These are phyloP conservation scores for Aspergillus ostianus DNA, from an alignment of 495 filamentous ascomycete genomes.

Conservation along the genomic window DNA sequence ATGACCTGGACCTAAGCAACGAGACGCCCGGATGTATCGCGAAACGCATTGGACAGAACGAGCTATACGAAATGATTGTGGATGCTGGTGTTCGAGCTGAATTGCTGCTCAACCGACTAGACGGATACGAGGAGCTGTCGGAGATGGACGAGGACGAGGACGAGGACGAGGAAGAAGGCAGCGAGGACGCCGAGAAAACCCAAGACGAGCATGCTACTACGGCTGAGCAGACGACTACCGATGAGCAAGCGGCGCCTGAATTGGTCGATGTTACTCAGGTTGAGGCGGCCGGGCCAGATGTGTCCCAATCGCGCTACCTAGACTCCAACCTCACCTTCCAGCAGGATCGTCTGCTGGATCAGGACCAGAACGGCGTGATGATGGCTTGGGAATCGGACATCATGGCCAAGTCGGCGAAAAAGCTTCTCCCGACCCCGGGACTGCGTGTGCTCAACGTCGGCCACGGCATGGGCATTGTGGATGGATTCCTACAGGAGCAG, in stretches of 20 bases:
- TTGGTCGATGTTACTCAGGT: constrained; percentile 28
- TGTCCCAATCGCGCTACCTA: constrained; percentile 71
- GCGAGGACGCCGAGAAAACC: constrained; percentile 21
- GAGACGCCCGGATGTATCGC: constrained; percentile 95
- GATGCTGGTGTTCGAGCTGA: constrained; percentile 92
- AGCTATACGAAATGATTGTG: constrained; percentile 80
- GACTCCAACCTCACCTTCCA: constrained; percentile 72
- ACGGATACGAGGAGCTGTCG: constrained; percentile 71
- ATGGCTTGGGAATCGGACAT: constrained; percentile 94
- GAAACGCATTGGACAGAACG: constrained; percentile 61
- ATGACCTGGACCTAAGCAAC: constrained; percentile 78
- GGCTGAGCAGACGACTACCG: constrained; percentile 19
- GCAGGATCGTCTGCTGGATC: constrained; percentile 73
- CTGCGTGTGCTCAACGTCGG: constrained; percentile 85
- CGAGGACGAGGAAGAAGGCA: constrained; percentile 48
- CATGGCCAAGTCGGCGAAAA: constrained; percentile 74
- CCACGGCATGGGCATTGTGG: constrained; percentile 95
- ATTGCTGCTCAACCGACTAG: constrained; percentile 72
- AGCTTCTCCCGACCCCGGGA: constrained; percentile 56
- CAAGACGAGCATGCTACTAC: constrained; percentile 27
- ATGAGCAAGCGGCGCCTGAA: constrained; percentile 26
- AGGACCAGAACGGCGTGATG: constrained; percentile 87
- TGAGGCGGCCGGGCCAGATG: constrained; percentile 31
- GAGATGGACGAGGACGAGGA: constrained; percentile 57
- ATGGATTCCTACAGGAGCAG: constrained; percentile 73